Evolutionary conservation across 169 alveolate species (phyloP).

Genomic region (Plasmodium knowlesi): DNA sequence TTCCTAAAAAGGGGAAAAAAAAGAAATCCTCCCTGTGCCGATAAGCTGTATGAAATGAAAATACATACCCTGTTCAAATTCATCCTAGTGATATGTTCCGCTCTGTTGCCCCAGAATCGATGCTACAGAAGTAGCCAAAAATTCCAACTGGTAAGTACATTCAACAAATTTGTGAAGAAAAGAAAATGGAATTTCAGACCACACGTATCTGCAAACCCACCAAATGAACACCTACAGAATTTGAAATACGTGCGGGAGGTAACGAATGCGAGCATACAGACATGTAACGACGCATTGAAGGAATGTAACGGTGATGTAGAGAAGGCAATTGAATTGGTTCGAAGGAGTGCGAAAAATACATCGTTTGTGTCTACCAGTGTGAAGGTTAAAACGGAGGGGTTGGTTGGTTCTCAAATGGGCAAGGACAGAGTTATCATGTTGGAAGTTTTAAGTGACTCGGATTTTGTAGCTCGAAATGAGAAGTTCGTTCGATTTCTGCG

Average conservation of each 20-base stretch:
- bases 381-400: constrained; percentile 57
- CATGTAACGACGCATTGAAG: constrained; percentile 44
- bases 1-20: neutral
- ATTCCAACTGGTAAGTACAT: neutral
- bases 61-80: neutral
- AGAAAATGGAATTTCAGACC: neutral
- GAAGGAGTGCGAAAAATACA: constrained; percentile 19
- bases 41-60: constrained; percentile 28
- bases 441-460: constrained; percentile 62
- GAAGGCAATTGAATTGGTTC: constrained; percentile 55
- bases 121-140: constrained; percentile 14
- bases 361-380: constrained; percentile 31
- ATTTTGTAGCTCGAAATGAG: constrained; percentile 44
- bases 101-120: neutral
- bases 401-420: constrained; percentile 5
- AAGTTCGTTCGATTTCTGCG: constrained; percentile 25
- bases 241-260: constrained; percentile 59
- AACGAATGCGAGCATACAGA: constrained; percentile 69
- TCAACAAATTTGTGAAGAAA: neutral
- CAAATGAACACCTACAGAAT: constrained; percentile 25
- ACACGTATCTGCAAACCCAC: neutral
- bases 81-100: neutral
- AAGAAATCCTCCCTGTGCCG: neutral
- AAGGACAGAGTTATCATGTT: constrained; percentile 12
- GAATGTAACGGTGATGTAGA: constrained; percentile 49